Evolutionary conservation across 1,284 basidiomycete species (phyloP).

Genomic region (Cutaneotrichosporon arboriforme): DNA sequence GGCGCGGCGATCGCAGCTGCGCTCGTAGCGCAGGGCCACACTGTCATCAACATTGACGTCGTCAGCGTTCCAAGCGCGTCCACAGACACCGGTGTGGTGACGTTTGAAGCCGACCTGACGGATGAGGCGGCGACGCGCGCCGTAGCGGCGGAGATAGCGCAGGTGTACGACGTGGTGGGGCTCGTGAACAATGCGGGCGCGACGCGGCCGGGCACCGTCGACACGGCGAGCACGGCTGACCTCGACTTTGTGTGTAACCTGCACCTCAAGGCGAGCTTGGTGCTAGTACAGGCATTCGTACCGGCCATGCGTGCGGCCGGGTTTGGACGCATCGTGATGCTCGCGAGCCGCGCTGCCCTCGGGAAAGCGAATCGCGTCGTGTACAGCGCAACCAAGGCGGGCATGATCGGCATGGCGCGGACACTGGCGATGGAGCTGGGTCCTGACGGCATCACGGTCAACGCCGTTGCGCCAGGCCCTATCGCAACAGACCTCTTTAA

Average conservation of each 20-base stretch:
- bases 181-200: slow-evolving; percentile 21
- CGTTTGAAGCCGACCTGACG: slow-evolving; percentile 7
- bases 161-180: slow-evolving; percentile 6
- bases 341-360: slow-evolving; percentile 13
- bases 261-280: slow-evolving; percentile 51
- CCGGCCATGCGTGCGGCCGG: slow-evolving; percentile 9
- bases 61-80: no score
- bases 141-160: not conserved
- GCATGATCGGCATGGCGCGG: slow-evolving; percentile 67
- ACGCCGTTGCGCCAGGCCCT: slow-evolving; percentile 82
- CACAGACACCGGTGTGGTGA: slow-evolving; percentile 57
- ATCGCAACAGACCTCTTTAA: slow-evolving; percentile 67
- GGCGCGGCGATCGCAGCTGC: slow-evolving; percentile 47
- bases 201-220: slow-evolving; percentile 19
- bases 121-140: not conserved
- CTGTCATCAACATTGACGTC: slow-evolving; percentile 60
- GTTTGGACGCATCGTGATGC: slow-evolving; percentile 15
- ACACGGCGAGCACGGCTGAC: slow-evolving; percentile 15
- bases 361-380: slow-evolving; percentile 63
- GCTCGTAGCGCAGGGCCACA: slow-evolving; percentile 50
- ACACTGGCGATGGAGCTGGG: slow-evolving; percentile 61
- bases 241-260: slow-evolving; percentile 68
- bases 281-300: slow-evolving; percentile 4
- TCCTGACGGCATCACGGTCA: slow-evolving; percentile 78
- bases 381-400: slow-evolving; percentile 81